Percentiles rank a stretch among this genome's conserved stretches.
phyloP scores from a whole-genome alignment of 169 alveolate species.

The Plasmodium gaboni region DNA sequence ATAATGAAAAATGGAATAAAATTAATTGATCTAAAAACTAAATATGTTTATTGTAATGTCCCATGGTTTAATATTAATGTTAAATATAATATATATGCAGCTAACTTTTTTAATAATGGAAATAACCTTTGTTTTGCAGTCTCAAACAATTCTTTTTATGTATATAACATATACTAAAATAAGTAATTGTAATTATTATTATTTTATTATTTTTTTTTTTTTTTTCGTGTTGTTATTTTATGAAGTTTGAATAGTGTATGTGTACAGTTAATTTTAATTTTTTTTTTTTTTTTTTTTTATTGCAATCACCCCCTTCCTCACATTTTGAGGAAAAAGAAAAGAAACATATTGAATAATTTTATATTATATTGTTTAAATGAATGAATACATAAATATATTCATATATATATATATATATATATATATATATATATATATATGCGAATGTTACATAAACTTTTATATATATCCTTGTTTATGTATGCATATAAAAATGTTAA shows the following conservation, averaged over 20 bases:
- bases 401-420: too few species aligned
- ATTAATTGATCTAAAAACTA: constrained; percentile 33
- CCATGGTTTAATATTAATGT: constrained; percentile 41
- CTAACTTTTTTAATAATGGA: constrained; percentile 72
- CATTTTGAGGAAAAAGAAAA: too few species aligned
- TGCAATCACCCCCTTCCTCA: too few species aligned
- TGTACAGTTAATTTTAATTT: constrained; percentile 2
- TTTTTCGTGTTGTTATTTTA: background rate
- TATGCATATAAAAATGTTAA: too few species aligned
- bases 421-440: too few species aligned
- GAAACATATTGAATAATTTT: too few species aligned
- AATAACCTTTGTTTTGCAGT: constrained; percentile 55
- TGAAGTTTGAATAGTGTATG: background rate
- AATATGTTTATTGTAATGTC: constrained; percentile 65
- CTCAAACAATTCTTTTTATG: constrained; percentile 41
- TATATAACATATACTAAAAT: constrained; percentile 19
- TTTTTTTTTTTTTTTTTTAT: background rate
- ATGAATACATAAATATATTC: too few species aligned
- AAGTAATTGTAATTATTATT: background rate
- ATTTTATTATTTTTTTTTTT: background rate
- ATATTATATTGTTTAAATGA: too few species aligned
- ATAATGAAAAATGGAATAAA: constrained; percentile 48
- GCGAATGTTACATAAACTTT: too few species aligned
- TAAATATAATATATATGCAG: constrained; percentile 27
- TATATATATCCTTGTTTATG: too few species aligned